phyloP scores from a whole-genome alignment of 805 yeast genomes.

The Monosporozyma yasuniensis region DNA sequence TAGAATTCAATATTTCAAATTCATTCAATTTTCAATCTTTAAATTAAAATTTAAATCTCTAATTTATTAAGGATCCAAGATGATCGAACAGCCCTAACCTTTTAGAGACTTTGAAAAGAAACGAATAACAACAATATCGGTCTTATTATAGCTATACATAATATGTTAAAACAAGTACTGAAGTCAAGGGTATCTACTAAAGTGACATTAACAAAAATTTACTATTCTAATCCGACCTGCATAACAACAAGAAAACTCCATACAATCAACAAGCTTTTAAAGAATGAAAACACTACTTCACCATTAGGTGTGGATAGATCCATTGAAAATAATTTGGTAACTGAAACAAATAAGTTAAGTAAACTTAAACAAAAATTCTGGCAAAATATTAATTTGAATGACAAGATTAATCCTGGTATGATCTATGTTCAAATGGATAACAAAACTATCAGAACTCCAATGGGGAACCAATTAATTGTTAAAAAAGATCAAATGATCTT shows the following conservation, averaged over 20 bases:
- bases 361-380: conserved; percentile 70
- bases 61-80: background rate
- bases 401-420: conserved; percentile 27
- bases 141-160: background rate
- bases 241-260: background rate
- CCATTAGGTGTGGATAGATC: conserved; percentile 30
- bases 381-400: conserved; percentile 50
- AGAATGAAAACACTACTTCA: background rate
- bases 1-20: background rate
- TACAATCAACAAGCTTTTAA: background rate
- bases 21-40: background rate
- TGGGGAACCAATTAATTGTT: conserved; percentile 59
- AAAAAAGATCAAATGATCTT: conserved; percentile 52
- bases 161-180: background rate
- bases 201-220: background rate
- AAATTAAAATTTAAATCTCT: background rate
- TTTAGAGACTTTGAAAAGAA: background rate
- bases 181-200: background rate
- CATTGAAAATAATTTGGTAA: conserved; percentile 41
- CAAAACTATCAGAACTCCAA: conserved; percentile 75
- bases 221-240: background rate
- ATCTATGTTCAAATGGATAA: conserved; percentile 58
- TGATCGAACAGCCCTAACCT: background rate
- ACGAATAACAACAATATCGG: no score
- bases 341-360: conserved; percentile 62